phyloP scores from a whole-genome alignment of 371 early-diverging fungal genomes.

The Rhizopus delemar region DNA sequence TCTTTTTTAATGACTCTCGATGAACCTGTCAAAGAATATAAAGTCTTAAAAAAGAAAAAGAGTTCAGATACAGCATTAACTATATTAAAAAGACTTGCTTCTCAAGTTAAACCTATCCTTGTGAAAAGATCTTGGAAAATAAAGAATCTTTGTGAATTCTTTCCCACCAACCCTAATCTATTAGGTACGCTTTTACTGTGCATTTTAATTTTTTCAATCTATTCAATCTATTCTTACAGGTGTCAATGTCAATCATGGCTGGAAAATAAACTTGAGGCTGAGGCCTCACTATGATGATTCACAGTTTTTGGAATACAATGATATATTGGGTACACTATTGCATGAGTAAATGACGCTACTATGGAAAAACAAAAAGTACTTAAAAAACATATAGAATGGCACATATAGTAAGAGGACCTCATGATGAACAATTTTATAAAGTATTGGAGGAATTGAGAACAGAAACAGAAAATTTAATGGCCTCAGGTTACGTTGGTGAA shows the following conservation, averaged over 20 bases:
- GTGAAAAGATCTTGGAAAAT: slow-evolving; percentile 58
- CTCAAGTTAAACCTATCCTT: slow-evolving; percentile 64
- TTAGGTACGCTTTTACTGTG: slow-evolving; percentile 34
- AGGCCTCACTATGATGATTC: slow-evolving; percentile 50
- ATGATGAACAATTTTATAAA: slow-evolving; percentile 65
- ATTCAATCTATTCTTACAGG: slow-evolving; percentile 35
- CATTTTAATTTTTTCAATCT: background rate
- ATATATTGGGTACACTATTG: slow-evolving; percentile 66
- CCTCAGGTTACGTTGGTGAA: slow-evolving; percentile 51
- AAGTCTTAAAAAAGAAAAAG: slow-evolving; percentile 25
- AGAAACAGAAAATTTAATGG: slow-evolving; percentile 54
- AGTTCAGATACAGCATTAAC: slow-evolving; percentile 32
- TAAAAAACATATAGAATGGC: slow-evolving; percentile 40
- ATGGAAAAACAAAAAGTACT: slow-evolving; percentile 1
- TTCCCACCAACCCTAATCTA: slow-evolving; percentile 53
- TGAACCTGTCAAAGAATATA: slow-evolving; percentile 32
- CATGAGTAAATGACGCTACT: slow-evolving; percentile 52
- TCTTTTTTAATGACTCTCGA: slow-evolving; percentile 7
- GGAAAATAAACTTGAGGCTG: slow-evolving; percentile 59
- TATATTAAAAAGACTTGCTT: slow-evolving; percentile 36
- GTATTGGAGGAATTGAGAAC: slow-evolving; percentile 52
- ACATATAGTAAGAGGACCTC: slow-evolving; percentile 65
- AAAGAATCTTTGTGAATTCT: slow-evolving; percentile 57
- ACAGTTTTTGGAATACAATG: slow-evolving; percentile 55
- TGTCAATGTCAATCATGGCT: slow-evolving; percentile 60